Evolutionary conservation across 495 filamentous ascomycete genomes (phyloP), one percentile per base, ranked within the genome.

Genomic region (Penicillium robsamsonii): DNA sequence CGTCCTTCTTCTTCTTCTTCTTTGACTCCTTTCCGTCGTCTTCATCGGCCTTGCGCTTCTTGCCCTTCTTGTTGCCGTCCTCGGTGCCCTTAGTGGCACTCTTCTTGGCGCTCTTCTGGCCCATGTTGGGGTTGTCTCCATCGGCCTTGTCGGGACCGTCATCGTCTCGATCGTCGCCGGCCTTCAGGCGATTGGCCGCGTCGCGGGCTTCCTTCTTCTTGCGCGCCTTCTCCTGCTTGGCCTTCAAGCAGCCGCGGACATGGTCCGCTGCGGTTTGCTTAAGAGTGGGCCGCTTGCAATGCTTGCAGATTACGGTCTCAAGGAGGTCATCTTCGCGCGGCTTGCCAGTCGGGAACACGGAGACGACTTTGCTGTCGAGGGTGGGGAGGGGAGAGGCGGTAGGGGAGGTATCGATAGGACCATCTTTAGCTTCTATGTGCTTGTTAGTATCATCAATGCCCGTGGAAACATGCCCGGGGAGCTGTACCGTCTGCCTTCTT

Each of bases 1-100:
- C 90, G 58, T 97, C 93, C 71, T 97, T 94, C 73, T 96, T 96
- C 74, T 83, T 82, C 65, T 94, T 91, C 75, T 96, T 96, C 83
- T 97, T 97, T 5, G 87, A 84, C 58, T 85, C 88, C 67, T 84
- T 84, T 56, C 64, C 70, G 46, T 82, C 83, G 46, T 91, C 87
- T 53, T 77, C 87, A 46, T 93, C 92, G 30, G 91, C 87, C 76
- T 97, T 97, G 52, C 93, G 81, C 80, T 97, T 97, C 84, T 96
- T 97, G 31, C 86, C 86, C 70, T 88, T 92, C 63, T 84, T 87
- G 8, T 81, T 81, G 0, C 78, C 81, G 44, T 81, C 81, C 33
- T 77, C 77, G 41, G 86, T 78, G 0, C 81, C 81, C 74, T 88
- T 88, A 17, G 73, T 81, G 0, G 86, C 84, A 30, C 79, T 84